Percentiles rank a stretch among this genome's conserved stretches.
Evolutionary conservation across 306 rosid genomes (phyloP).

Genomic region (Ormosia semicastrata): DNA sequence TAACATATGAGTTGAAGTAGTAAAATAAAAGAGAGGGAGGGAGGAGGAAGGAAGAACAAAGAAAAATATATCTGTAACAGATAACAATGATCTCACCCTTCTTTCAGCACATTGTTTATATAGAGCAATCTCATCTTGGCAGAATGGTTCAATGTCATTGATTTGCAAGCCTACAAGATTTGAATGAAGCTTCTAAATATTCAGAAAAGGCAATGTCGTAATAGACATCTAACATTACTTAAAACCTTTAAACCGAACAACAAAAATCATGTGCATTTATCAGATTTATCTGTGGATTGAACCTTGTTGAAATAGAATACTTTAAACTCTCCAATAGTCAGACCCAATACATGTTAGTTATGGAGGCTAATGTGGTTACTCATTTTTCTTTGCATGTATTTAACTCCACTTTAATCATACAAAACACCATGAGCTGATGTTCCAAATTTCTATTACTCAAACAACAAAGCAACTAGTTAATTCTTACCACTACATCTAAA

Average conservation of each 20-base stretch:
- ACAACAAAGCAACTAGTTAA: not conserved
- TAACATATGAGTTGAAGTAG: not conserved
- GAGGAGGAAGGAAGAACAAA: not conserved
- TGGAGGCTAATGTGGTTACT: not conserved
- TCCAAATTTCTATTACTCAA: slow-evolving; percentile 3
- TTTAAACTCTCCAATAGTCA: not conserved
- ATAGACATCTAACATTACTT: slow-evolving; percentile 10
- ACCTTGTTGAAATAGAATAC: not conserved
- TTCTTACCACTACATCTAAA: not conserved
- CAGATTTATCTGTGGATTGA: slow-evolving; percentile 7
- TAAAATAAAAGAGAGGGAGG: slow-evolving; percentile 2
- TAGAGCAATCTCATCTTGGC: slow-evolving; percentile 89
- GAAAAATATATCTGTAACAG: not conserved
- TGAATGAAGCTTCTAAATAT: slow-evolving; percentile 12
- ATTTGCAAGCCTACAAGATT: slow-evolving; percentile 79
- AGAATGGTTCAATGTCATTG: slow-evolving; percentile 93
- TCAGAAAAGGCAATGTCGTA: not conserved
- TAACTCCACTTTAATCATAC: not conserved
- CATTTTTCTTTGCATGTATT: not conserved
- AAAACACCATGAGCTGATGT: not conserved
- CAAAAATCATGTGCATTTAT: not conserved
- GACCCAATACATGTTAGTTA: not conserved
- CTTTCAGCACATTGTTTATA: slow-evolving; percentile 77
- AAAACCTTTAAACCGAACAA: not conserved
- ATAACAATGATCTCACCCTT: slow-evolving; percentile 59